Base-by-base conservation (phyloP, 768 basidiomycete species). In the Boletus sensibilis region DNA sequence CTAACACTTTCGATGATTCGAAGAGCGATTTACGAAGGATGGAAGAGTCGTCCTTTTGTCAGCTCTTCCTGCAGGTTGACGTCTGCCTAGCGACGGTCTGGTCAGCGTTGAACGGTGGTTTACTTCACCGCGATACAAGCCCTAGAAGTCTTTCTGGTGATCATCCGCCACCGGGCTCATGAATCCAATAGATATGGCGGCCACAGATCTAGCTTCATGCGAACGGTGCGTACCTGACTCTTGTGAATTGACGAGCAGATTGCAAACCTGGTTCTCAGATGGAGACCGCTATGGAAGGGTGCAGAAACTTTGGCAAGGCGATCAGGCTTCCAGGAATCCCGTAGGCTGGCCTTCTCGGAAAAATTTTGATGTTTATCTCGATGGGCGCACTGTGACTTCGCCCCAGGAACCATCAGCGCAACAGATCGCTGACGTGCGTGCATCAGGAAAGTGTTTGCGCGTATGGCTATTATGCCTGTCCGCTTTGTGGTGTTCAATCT, bases 131-230 rank as follows among this genome's bases (percentile, higher is more conserved):
- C 20, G 20, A 44, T 61, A 25, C 51, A 48, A 51, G 34, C 33
- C 44, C 20, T 13, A 39, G 23, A 49, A 50, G 39, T 46, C 27
- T 50, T 34, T 31, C 6, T 4, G 7, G 3, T 46, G 62, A 39
- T 55, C 45, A 55, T 62, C 60, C 64, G 65, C 65, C 64, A 67
- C 62, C 62, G 64, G 52, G 37, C 4, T 47, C 31, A 53, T 52
- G 53, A 40, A 47, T 20, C 11, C 44, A 43, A 45, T 51, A 37
- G 35, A 47, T 13, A 23, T 38, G 33, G 43, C 5, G n/a, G 48
- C 29, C 11, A 18, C 31, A n/a, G 21, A 18, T 13, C 2, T 18
- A 4, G 14, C 13, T 27, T 40, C 16, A 39, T 46, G 43, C 27
- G n/a, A 47, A 34, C 20, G 56, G 59, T 64, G 31, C 46, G 54